Evolutionary conservation across 148 eudicot species (phyloP), one percentile per base, ranked within the genome.

Genomic region (Dianthus caryophyllus): DNA sequence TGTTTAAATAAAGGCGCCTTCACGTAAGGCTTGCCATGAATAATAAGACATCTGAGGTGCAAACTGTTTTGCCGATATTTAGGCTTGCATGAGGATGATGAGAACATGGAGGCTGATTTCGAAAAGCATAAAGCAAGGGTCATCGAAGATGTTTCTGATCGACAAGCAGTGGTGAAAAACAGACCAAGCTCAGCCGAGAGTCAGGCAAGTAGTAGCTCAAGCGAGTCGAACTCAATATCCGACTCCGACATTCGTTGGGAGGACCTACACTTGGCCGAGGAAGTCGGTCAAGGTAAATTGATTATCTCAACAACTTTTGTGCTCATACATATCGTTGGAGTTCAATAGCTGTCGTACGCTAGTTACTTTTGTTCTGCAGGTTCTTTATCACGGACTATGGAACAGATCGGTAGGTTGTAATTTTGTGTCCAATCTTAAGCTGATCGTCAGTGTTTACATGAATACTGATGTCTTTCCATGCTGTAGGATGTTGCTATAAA

Each of bases 401-500:
- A 86, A 86, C 69, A 89, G 91, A 77, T 91, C 91, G 76, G 97
- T 91, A 82, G 53, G 77, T 79, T 41, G 49, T 65, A 22, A 21
- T 25, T 57, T 5, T 55, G 8, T 9, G 18, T 46, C 33, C n/a
- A 26, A 51, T 65, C 53, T 63, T 17, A 64, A 44, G 3, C 36
- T 57, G 14, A 38, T 18, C 20, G 9, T 16, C 22, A 33, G 39
- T 38, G 16, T 22, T 33, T 36, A 18, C 47, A 21, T 50, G 33
- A 58, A 51, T 15, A 22, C 62, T 70, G 25, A 74, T 33, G 17
- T 50, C 39, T 70, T 71, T 65, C 65, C 39, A 21, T 65, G 50
- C 58, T 66, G 53, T 83, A 91, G 97, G 97, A 91, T 82, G 97
- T 91, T 69, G 97, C 95, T 4, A 78, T 88, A 43, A 86, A 88